Base-by-base conservation (phyloP, 495 filamentous ascomycete species). In the Corynascus novoguineensis region DNA sequence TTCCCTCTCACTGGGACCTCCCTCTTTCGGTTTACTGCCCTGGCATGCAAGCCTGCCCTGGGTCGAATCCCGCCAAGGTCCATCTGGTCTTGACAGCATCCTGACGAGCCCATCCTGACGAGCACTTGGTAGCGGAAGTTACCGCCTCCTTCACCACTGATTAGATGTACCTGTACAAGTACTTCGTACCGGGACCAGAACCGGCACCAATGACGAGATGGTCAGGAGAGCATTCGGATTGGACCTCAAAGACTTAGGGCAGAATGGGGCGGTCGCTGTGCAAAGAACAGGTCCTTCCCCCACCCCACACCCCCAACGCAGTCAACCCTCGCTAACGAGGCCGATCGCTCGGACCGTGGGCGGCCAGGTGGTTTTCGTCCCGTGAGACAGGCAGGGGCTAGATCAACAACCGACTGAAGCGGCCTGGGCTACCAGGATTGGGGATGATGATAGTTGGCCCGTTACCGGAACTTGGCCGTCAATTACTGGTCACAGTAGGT, bases 381-480 rank as follows among this genome's bases (percentile, higher is more conserved):
- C 1, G n/a, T 52, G 50, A 40, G 50, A 41, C 50, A 51, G 35
- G 15, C 35, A 24, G 24, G 38, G 24, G 15, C 50, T 15, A 29
- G 50, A 41, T 28, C 24, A 31, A 0, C 6, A 37, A 41, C 31
- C 47, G 47, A 31, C 47, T 31, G 3, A 42, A 27, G 27, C 9
- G 41, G 5, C 10, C 6, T 14, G 10, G 9, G 35, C 35, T n/a
- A 15, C 35, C 9, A 29, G 12, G 19, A 28, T 48, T 24, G 17
- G 32, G 32, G 34, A 52, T 50, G 48, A 37, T 32, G 48, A 50
- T 27, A 53, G n/a, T 38, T 21, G 38, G 45, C 32, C 17, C 38
- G 38, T 5, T 31, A 5, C 29, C 22, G 24, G 38, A 40, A 24
- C 28, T 25, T 40, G 27, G n/a, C n/a, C n/a, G n/a, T n/a, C n/a